phyloP scores from a whole-genome alignment of 352 stramenopile genomes.

The Pythium vanterpoolii region DNA sequence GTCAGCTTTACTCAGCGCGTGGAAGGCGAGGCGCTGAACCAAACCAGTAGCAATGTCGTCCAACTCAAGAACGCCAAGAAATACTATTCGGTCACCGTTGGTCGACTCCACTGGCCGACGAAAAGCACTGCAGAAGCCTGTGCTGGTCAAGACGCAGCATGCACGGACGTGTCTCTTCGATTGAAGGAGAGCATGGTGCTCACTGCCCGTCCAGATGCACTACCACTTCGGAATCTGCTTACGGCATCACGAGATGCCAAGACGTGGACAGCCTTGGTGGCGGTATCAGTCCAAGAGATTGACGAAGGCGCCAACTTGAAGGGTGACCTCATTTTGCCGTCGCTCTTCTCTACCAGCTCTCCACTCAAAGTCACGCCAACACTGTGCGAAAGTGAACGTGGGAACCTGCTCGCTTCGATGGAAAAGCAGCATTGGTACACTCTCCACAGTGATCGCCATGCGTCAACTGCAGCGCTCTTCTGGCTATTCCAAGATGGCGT shows the following conservation, averaged over 20 bases:
- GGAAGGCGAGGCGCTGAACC: constrained; percentile 17
- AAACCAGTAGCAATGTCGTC: constrained; percentile 13
- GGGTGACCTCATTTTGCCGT: constrained; percentile 17
- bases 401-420: constrained; percentile 18
- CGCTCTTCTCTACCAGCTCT: neutral
- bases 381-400: constrained; percentile 20
- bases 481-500: constrained; percentile 26
- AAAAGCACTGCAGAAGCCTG: neutral
- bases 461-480: constrained; percentile 9
- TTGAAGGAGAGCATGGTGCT: constrained; percentile 6
- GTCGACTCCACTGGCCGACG: constrained; percentile 8
- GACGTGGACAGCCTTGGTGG: constrained; percentile 5
- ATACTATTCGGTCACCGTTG: constrained; percentile 18
- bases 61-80: constrained; percentile 30
- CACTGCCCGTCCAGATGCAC: neutral
- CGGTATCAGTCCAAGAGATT: constrained; percentile 8
- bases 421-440: constrained; percentile 22
- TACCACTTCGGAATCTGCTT: constrained; percentile 5
- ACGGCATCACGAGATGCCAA: neutral
- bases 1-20: constrained; percentile 24
- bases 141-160: neutral
- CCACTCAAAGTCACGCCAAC: neutral
- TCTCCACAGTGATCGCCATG: neutral
- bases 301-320: constrained; percentile 15
- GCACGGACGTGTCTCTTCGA: constrained; percentile 7